Percentiles rank a stretch among this genome's conserved stretches.
These are phyloP conservation scores for Myxozyma mucilagina DNA, from an alignment of 805 yeast genomes.

Conservation along the genomic window DNA sequence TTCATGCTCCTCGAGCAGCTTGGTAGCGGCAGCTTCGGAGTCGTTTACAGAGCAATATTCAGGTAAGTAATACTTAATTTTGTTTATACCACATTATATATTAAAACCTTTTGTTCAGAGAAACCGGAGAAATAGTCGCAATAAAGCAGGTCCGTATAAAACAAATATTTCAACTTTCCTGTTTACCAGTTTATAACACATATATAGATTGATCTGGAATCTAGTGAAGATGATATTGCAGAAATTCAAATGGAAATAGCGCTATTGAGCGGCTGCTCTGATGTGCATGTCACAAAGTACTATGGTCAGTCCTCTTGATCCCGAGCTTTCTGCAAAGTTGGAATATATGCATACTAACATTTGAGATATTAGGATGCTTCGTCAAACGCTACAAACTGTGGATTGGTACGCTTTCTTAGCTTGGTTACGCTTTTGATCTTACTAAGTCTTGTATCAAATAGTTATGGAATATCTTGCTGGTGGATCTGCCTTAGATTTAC, in stretches of 20 bases:
- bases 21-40: constrained; percentile 79
- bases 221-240: constrained; percentile 61
- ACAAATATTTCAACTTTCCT: background rate
- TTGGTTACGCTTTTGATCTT: background rate
- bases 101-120: constrained; percentile 19
- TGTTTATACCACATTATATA: background rate
- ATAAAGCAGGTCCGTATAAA: constrained; percentile 36
- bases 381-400: constrained; percentile 68
- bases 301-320: constrained; percentile 43
- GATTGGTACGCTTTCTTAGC: constrained; percentile 46
- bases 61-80: constrained; percentile 33
- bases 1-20: constrained; percentile 55
- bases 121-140: constrained; percentile 41
- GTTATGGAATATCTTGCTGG: constrained; percentile 80
- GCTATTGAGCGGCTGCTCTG: constrained; percentile 65
- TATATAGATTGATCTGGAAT: constrained; percentile 64
- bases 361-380: constrained; percentile 50
- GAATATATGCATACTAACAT: background rate
- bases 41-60: constrained; percentile 65
- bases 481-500: constrained; percentile 68
- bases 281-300: constrained; percentile 63
- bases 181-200: constrained; percentile 11
- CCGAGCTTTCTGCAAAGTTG: background rate
- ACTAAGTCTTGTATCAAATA: background rate
- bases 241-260: constrained; percentile 75